Conservation (phyloP, 129 eudicot species). For the Artemisia tridentata region DNA sequence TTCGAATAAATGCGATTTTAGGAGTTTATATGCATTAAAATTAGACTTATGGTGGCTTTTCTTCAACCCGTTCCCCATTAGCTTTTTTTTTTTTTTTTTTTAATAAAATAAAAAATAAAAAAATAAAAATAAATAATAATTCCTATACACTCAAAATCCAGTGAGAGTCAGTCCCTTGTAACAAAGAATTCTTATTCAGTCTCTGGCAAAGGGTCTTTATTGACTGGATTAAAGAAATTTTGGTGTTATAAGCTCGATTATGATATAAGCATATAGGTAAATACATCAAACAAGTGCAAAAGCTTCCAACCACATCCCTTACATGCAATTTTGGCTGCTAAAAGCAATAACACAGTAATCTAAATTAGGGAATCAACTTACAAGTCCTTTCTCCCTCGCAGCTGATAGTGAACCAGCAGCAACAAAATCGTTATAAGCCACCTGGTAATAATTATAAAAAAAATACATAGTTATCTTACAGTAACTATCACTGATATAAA, state of each 20-base stretch:
- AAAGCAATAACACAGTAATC: neutral
- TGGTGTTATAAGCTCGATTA: neutral
- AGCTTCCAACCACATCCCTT: neutral
- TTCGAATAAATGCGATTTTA: neutral
- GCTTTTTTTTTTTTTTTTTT: too few species aligned
- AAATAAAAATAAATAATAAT: too few species aligned
- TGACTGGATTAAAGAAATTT: neutral
- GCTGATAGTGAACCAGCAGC: slow-evolving; percentile 87
- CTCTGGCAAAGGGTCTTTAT: neutral
- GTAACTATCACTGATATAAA: neutral
- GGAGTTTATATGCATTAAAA: neutral
- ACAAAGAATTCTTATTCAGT: neutral
- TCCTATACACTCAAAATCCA: neutral
- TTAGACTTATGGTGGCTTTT: neutral
- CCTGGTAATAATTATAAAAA: slow-evolving; percentile 41
- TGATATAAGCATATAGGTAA: neutral
- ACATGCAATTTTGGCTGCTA: neutral
- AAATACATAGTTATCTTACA: slow-evolving; percentile 9
- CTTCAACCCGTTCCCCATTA: neutral
- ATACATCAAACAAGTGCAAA: slow-evolving; percentile 3
- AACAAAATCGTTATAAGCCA: slow-evolving; percentile 87
- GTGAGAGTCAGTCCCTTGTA: neutral
- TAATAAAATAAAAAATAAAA: too few species aligned
- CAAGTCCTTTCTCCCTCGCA: slow-evolving; percentile 96
- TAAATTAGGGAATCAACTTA: slow-evolving; percentile 41